phyloP scores from a whole-genome alignment of 495 filamentous ascomycete genomes.

The Annulohypoxylon moriforme region DNA sequence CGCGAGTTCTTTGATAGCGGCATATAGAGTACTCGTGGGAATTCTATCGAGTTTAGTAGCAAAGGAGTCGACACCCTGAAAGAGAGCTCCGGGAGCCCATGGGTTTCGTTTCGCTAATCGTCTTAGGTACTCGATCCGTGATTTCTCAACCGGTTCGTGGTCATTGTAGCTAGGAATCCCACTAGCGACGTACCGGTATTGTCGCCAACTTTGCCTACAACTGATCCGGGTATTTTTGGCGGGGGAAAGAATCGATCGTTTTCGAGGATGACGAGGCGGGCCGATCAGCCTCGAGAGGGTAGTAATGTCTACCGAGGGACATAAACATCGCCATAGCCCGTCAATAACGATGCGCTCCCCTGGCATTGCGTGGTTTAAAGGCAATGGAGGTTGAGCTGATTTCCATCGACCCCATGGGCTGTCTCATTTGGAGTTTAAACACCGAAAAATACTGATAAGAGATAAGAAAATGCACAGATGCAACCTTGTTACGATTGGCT shows the following conservation, averaged over 20 bases:
- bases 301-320: slow-evolving; percentile 65
- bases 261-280: slow-evolving; percentile 28
- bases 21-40: slow-evolving; percentile 58
- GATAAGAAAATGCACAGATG: background rate
- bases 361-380: slow-evolving; percentile 53
- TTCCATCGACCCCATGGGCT: background rate
- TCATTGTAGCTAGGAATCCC: background rate
- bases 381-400: slow-evolving; percentile 9
- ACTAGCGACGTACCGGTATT: slow-evolving; percentile 13
- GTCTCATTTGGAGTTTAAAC: background rate
- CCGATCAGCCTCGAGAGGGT: slow-evolving; percentile 44
- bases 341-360: slow-evolving; percentile 63
- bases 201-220: slow-evolving; percentile 28
- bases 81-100: slow-evolving; percentile 41
- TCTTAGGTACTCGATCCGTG: slow-evolving; percentile 38
- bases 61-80: slow-evolving; percentile 23
- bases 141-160: slow-evolving; percentile 12
- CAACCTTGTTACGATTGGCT: background rate
- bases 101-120: slow-evolving; percentile 43
- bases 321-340: slow-evolving; percentile 75
- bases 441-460: background rate
- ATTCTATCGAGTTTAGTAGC: slow-evolving; percentile 36
- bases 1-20: slow-evolving; percentile 55
- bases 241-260: slow-evolving; percentile 14
- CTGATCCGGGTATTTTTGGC: slow-evolving; percentile 4